A percentile compares a stretch with the other conserved stretches of the same genome.
Conservation (phyloP, 139 green algal genomes). For the Chara braunii region DNA sequence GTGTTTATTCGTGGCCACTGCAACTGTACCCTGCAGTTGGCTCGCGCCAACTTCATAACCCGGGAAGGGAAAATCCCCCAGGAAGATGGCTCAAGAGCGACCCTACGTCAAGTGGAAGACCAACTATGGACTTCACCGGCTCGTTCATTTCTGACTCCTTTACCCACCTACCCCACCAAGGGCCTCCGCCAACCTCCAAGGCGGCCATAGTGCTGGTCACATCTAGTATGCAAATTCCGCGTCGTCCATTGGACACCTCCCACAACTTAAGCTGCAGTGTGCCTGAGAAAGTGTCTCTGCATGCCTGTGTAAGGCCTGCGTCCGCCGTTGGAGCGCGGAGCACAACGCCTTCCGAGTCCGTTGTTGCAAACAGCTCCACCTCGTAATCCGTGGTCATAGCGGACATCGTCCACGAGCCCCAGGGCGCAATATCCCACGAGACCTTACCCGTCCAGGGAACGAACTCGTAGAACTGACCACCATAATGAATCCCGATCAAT, state of each 20-base stretch:
- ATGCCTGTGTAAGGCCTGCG: conserved; percentile 71
- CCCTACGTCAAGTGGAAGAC: conserved; percentile 19
- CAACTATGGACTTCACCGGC: conserved; percentile 4
- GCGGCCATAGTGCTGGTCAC: conserved; percentile 15
- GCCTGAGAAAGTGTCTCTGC: conserved; percentile 85
- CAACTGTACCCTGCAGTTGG: too few species aligned
- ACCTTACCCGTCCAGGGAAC: conserved; percentile 72
- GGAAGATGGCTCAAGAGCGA: background rate
- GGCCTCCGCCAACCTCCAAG: conserved; percentile 79
- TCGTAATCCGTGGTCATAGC: conserved; percentile 56
- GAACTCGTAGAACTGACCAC: conserved; percentile 73
- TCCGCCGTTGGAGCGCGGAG: conserved; percentile 64
- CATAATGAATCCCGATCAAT: conserved; percentile 28
- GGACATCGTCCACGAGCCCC: conserved; percentile 64
- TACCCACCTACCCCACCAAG: conserved; percentile 76
- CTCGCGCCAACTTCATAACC: conserved; percentile 15
- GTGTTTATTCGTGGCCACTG: too few species aligned
- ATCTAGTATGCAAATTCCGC: conserved; percentile 2
- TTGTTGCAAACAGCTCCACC: conserved; percentile 62
- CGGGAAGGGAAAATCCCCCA: background rate
- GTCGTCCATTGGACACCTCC: conserved; percentile 33
- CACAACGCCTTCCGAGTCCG: conserved; percentile 47
- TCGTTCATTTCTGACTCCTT: conserved; percentile 4
- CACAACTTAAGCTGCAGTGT: conserved; percentile 55
- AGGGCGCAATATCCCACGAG: conserved; percentile 75